phyloP scores from a whole-genome alignment of 1,139 yeast species.

The Taphrina flavorubra region DNA sequence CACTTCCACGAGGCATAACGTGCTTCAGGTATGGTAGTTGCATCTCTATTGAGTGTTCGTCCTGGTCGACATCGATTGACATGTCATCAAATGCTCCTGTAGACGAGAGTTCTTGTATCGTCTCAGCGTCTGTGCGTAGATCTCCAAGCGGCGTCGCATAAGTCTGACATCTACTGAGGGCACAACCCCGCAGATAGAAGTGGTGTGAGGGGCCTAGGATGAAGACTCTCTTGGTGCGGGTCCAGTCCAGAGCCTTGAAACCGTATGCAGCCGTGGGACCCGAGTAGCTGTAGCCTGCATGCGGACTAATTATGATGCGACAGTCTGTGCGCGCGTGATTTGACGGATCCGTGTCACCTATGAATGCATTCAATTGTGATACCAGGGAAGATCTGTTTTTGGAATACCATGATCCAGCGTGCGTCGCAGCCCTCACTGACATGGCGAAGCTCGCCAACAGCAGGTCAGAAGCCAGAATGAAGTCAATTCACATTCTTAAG shows the following conservation, averaged over 20 bases:
- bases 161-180: constrained; percentile 60
- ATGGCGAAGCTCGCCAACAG: constrained; percentile 44
- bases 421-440: constrained; percentile 68
- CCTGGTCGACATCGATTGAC: constrained; percentile 69
- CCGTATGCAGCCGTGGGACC: constrained; percentile 80
- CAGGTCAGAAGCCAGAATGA: not conserved
- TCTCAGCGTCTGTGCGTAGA: constrained; percentile 65
- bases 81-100: constrained; percentile 61
- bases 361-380: constrained; percentile 59
- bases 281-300: constrained; percentile 89
- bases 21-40: constrained; percentile 78
- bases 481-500: too few relatives aligned
- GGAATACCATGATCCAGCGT: constrained; percentile 89
- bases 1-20: constrained; percentile 51
- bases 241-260: constrained; percentile 70
- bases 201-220: constrained; percentile 94
- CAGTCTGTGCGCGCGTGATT: constrained; percentile 49
- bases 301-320: constrained; percentile 52
- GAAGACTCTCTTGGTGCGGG: constrained; percentile 67
- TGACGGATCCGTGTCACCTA: constrained; percentile 49
- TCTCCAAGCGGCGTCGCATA: constrained; percentile 86
- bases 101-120: constrained; percentile 53
- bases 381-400: constrained; percentile 56
- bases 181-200: constrained; percentile 71
- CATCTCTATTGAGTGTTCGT: constrained; percentile 95